Percentiles rank a stretch among this genome's conserved stretches.
Evolutionary conservation across 192 early-diverging fungal species (phyloP).

Genomic region (Podila horticola): DNA sequence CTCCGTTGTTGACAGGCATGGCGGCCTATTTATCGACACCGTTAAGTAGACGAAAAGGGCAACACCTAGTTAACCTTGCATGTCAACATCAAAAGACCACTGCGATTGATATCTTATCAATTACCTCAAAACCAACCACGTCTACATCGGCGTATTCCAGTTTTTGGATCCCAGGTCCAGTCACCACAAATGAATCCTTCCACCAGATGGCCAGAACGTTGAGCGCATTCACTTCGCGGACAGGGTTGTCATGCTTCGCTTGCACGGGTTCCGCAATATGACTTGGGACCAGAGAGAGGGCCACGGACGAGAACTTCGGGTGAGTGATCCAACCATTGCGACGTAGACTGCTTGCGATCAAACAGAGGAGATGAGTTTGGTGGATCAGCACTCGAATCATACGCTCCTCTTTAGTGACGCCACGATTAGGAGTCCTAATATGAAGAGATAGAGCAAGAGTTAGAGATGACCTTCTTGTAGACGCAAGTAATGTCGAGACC

Average conservation of each 20-base stretch:
- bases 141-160: constrained; percentile 39
- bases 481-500: not conserved
- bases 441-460: not conserved
- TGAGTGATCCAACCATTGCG: constrained; percentile 66
- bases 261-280: constrained; percentile 32
- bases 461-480: not conserved
- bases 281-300: constrained; percentile 50
- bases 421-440: constrained; percentile 40
- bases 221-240: constrained; percentile 37
- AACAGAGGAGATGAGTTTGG: constrained; percentile 67
- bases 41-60: not conserved
- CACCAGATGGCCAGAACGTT: constrained; percentile 52
- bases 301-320: constrained; percentile 26
- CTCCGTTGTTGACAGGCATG: constrained; percentile 23
- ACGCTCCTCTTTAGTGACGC: constrained; percentile 63
- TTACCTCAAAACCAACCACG: not conserved
- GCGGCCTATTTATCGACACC: constrained; percentile 7
- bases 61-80: not conserved
- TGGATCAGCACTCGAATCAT: constrained; percentile 63
- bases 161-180: constrained; percentile 39
- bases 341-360: constrained; percentile 61
- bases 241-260: constrained; percentile 3
- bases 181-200: constrained; percentile 49
- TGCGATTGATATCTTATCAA: too few species aligned
- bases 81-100: too few species aligned